These are phyloP conservation scores for Boletus vinaceobasis DNA, from an alignment of 768 basidiomycete genomes.

Conservation along the genomic window DNA sequence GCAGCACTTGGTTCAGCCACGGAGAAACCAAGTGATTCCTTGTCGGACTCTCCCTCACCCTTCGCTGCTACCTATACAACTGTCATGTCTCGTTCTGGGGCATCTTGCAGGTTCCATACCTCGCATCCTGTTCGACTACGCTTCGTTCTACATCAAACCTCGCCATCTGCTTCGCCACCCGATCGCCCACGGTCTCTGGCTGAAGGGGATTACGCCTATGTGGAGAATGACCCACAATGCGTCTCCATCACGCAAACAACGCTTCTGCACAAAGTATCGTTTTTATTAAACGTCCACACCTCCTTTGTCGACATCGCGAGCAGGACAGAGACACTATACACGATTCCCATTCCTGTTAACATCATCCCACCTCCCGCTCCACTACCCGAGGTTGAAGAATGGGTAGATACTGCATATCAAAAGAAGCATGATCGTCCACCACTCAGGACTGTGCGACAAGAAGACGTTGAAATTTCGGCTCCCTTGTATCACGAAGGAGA, in stretches of 20 bases:
- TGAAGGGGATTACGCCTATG: conserved; percentile 41
- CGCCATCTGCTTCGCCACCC: conserved; percentile 47
- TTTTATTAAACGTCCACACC: conserved; percentile 66
- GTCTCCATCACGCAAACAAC: conserved; percentile 78
- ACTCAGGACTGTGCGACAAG: conserved; percentile 60
- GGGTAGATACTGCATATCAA: conserved; percentile 71
- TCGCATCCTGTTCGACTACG: conserved; percentile 69
- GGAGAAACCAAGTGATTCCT: conserved; percentile 35
- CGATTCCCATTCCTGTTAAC: conserved; percentile 63
- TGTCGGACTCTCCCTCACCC: conserved; percentile 38
- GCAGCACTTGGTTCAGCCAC: conserved; percentile 16
- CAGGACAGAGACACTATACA: conserved; percentile 65
- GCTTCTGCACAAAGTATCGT: conserved; percentile 78
- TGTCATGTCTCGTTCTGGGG: conserved; percentile 81
- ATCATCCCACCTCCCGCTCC: conserved; percentile 75
- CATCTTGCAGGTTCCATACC: conserved; percentile 87
- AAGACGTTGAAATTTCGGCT: conserved; percentile 57
- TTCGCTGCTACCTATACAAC: conserved; percentile 46
- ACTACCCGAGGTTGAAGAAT: conserved; percentile 73
- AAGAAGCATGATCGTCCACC: conserved; percentile 89
- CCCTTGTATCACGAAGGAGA: conserved; percentile 69
- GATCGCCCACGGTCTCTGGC: conserved; percentile 44
- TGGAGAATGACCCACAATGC: conserved; percentile 61
- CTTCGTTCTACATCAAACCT: conserved; percentile 72
- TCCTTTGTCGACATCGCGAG: conserved; percentile 74